Evolutionary conservation across 1,284 basidiomycete species (phyloP).

Genomic region (Sanghuangporus baumii): DNA sequence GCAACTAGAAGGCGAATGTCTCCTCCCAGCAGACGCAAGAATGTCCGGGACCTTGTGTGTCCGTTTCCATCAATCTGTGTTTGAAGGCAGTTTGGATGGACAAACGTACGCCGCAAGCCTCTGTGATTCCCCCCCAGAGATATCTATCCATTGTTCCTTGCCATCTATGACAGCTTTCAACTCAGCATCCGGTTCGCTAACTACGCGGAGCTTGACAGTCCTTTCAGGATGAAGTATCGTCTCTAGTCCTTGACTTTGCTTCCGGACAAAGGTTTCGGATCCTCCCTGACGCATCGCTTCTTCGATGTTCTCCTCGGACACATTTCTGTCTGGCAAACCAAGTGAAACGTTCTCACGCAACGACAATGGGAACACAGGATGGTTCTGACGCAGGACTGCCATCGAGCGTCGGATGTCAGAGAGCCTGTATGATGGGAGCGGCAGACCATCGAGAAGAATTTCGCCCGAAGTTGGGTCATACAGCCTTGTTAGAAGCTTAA

Average conservation of each 20-base stretch:
- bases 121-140: conserved; percentile 38
- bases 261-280: conserved; percentile 28
- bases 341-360: conserved; percentile 42
- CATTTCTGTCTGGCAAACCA: conserved; percentile 29
- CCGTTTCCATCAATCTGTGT: not conserved
- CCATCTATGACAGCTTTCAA: conserved; percentile 12
- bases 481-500: conserved; percentile 39
- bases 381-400: conserved; percentile 40
- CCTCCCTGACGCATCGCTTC: conserved; percentile 35
- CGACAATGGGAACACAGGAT: conserved; percentile 37
- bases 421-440: conserved; percentile 30
- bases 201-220: conserved; percentile 24
- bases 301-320: conserved; percentile 22
- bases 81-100: too few relatives aligned
- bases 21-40: conserved; percentile 40
- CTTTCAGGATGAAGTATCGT: conserved; percentile 31
- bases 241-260: conserved; percentile 21
- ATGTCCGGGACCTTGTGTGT: conserved; percentile 30
- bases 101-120: conserved; percentile 27
- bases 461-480: conserved; percentile 37
- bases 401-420: conserved; percentile 33
- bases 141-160: conserved; percentile 30
- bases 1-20: conserved; percentile 41
- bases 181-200: conserved; percentile 19
- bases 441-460: conserved; percentile 35